These are phyloP conservation scores for Phytophthora cactorum DNA, from an alignment of 352 stramenopile genomes.

Conservation along the genomic window DNA sequence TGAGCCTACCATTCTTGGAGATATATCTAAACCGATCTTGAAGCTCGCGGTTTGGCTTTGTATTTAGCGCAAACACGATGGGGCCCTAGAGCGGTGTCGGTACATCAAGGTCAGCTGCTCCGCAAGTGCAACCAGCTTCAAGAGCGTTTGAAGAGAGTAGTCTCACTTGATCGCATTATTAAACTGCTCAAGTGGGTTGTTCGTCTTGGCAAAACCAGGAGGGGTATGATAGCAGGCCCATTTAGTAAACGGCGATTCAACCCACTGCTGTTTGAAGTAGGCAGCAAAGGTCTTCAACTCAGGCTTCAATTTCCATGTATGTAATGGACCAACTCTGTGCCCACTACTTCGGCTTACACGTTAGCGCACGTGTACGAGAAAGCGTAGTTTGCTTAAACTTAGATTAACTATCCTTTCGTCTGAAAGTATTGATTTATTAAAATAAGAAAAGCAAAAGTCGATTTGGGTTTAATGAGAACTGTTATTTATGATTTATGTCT, in stretches of 20 bases:
- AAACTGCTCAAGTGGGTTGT: slow-evolving; percentile 36
- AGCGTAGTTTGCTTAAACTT: too few relatives aligned
- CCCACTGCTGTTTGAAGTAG: slow-evolving; percentile 21
- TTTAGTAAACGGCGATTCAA: slow-evolving; percentile 1
- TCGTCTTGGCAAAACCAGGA: slow-evolving; percentile 27
- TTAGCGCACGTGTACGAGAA: too few relatives aligned
- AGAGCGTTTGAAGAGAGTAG: slow-evolving; percentile 14
- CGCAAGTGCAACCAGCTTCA: slow-evolving; percentile 16
- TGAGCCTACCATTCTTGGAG: neutral
- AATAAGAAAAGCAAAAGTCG: too few relatives aligned
- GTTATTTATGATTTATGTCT: too few relatives aligned
- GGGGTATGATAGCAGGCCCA: slow-evolving; percentile 23
- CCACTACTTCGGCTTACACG: too few relatives aligned
- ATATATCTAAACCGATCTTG: slow-evolving; percentile 6
- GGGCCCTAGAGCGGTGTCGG: neutral
- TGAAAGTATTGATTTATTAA: too few relatives aligned
- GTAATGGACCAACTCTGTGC: too few relatives aligned
- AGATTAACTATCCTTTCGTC: too few relatives aligned
- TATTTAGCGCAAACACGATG: neutral
- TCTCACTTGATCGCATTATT: slow-evolving; percentile 33
- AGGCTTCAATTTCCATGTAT: neutral
- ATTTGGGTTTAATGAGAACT: too few relatives aligned
- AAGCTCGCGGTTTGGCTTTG: slow-evolving; percentile 15
- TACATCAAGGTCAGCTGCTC: slow-evolving; percentile 15
- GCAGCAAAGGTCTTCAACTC: neutral